These are phyloP conservation scores for Ophiostoma sp. DNA, from an alignment of 2,329 filamentous ascomycete species.

Conservation along the genomic window DNA sequence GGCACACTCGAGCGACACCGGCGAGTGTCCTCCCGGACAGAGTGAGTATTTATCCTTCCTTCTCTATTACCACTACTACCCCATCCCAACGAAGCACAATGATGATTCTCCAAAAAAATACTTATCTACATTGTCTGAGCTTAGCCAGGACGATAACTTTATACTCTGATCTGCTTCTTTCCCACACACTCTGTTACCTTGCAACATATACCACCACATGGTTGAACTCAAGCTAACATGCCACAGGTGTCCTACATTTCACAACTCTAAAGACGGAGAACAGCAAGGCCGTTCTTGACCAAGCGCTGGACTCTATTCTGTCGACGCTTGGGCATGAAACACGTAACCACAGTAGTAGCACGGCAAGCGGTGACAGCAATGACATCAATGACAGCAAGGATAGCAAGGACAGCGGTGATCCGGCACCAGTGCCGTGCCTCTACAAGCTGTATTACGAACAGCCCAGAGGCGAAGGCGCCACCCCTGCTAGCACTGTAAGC, in stretches of 20 bases:
- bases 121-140: constrained; percentile 99
- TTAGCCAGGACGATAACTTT: constrained; percentile 68
- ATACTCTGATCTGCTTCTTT: constrained; percentile 29
- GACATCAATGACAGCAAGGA: not conserved
- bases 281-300: constrained; percentile 38
- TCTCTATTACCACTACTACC: not conserved
- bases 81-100: constrained; percentile 39
- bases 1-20: constrained; percentile 82
- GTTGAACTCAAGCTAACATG: not conserved
- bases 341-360: constrained; percentile 23
- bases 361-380: not conserved
- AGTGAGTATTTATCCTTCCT: constrained; percentile 58
- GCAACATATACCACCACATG: too few species aligned
- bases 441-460: constrained; percentile 56
- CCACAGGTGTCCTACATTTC: constrained; percentile 37
- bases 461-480: constrained; percentile 27
- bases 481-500: not conserved
- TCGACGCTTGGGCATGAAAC: constrained; percentile 25
- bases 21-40: constrained; percentile 83
- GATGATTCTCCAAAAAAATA: constrained; percentile 83
- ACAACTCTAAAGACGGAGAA: constrained; percentile 36
- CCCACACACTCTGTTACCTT: constrained; percentile 14
- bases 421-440: constrained; percentile 31
- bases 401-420: not conserved
- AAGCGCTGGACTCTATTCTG: constrained; percentile 40